Conservation (phyloP, 208 protist species). For the Wallacemonas sp. region DNA sequence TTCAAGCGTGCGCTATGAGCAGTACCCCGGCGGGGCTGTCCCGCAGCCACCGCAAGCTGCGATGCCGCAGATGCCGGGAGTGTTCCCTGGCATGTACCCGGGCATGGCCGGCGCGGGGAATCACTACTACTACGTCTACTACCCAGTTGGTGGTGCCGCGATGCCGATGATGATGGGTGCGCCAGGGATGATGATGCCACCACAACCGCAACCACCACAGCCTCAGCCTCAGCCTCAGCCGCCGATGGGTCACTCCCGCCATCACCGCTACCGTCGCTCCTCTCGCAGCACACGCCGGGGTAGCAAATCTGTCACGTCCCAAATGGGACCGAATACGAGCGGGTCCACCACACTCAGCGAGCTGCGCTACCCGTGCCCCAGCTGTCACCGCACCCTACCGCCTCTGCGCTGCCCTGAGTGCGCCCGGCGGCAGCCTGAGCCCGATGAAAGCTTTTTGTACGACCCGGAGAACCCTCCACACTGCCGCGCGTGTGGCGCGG, state of each 20-base stretch:
- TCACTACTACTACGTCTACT: conserved; percentile 17
- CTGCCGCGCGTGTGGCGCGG: background rate
- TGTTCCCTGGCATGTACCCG: conserved; percentile 1
- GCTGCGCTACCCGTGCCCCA: background rate
- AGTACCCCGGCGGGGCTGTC: conserved; percentile 4
- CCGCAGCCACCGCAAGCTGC: background rate
- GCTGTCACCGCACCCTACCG: conserved; percentile 7
- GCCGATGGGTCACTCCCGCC: conserved; percentile 2
- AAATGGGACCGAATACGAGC: background rate
- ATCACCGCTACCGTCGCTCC: conserved; percentile 11
- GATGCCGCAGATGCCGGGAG: background rate
- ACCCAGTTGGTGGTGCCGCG: conserved; percentile 2
- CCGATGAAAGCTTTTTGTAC: background rate
- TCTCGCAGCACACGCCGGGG: conserved; percentile 7
- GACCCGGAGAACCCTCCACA: conserved; percentile 4
- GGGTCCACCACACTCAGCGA: conserved; percentile 1
- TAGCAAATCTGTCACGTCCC: background rate
- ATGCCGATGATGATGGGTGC: conserved; percentile 11
- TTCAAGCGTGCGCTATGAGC: conserved; percentile 11
- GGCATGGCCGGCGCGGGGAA: background rate
- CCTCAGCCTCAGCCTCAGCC: background rate
- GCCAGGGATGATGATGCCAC: background rate
- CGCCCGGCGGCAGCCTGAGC: conserved; percentile 10
- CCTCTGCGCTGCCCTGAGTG: conserved; percentile 15
- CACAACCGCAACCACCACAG: background rate